Conservation (phyloP, 306 rosid species). For the Sesbania bispinosa region DNA sequence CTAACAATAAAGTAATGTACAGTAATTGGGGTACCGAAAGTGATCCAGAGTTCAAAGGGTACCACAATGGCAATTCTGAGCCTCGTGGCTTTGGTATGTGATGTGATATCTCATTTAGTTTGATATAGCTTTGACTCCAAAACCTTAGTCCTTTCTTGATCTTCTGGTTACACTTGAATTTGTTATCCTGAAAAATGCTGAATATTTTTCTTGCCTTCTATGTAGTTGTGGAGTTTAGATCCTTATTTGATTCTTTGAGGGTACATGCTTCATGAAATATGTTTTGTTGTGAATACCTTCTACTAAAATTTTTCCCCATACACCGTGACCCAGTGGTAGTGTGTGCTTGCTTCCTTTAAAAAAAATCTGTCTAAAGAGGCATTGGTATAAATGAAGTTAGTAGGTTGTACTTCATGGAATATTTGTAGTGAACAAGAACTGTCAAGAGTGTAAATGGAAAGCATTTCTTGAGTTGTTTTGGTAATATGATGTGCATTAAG, state of each 20-base stretch:
- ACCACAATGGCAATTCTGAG: conserved; percentile 96
- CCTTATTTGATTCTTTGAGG: not conserved
- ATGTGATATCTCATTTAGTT: conserved; percentile 6
- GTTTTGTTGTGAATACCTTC: not conserved
- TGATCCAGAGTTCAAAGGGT: conserved; percentile 95
- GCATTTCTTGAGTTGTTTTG: not conserved
- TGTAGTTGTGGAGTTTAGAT: not conserved
- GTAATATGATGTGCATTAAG: not conserved
- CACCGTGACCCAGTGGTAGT: not conserved
- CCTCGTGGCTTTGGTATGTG: conserved; percentile 93
- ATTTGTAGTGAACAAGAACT: not conserved
- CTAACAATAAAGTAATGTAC: conserved; percentile 32
- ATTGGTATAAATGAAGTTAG: not conserved
- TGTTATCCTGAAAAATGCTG: not conserved
- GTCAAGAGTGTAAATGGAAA: not conserved
- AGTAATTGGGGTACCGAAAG: conserved; percentile 98
- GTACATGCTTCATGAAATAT: not conserved
- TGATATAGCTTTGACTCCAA: conserved; percentile 1
- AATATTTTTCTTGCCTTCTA: not conserved
- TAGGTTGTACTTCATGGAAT: not conserved
- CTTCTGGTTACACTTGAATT: not conserved
- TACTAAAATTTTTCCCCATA: not conserved
- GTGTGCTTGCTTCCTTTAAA: not conserved
- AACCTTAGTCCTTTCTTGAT: conserved; percentile 3
- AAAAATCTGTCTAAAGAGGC: not conserved